Evolutionary conservation across 768 basidiomycete species (phyloP), one percentile per base, ranked within the genome.

Genomic region (Gloeopeniophorella convolvens): DNA sequence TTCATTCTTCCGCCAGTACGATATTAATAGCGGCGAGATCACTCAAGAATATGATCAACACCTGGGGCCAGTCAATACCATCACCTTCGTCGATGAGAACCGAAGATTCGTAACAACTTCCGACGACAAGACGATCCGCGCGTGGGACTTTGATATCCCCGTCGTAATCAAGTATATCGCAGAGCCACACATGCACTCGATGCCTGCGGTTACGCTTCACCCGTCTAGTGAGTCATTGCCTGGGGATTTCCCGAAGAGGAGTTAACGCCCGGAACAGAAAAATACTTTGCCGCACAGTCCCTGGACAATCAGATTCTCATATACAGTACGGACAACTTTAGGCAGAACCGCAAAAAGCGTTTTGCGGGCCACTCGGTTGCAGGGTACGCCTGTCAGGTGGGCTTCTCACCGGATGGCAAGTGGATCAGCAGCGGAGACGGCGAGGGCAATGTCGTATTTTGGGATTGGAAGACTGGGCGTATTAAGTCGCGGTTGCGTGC

Each of bases 141-240:
- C 92, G 15, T 99, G 96, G 96, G 96, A 99, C 66, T 98, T 86
- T 66, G 96, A 99, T 68, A 98, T 99, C 56, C 96, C 96, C 5
- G 96, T 98, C 30, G 92, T 96, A 45, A 98, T 99, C 75, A 99
- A 99, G 68, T 96, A 97, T 66, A 98, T 98, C 51, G 95, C 96
- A 16, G 96, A 99, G 67, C 96, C 96, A 3, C 84, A 92, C 63
- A 98, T 99, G 96, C 94, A 99, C 70, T 96, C 92, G 15, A 98
- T 99, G 94, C 96, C 96, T 6, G 89, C 96, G 15, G 94, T 98
- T 40, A 94, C 93, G 5, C 69, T 95, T 23, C 93, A 98, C 66
- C 95, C 96, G 20, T 94, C 83, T 48, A 87, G 95, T 97, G 65
- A 49, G 92, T 80, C 15, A n/a, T 44, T 44, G 35, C 7, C 39